Base-by-base conservation (phyloP, 148 eudicot species). In the Nyssa sinensis region DNA sequence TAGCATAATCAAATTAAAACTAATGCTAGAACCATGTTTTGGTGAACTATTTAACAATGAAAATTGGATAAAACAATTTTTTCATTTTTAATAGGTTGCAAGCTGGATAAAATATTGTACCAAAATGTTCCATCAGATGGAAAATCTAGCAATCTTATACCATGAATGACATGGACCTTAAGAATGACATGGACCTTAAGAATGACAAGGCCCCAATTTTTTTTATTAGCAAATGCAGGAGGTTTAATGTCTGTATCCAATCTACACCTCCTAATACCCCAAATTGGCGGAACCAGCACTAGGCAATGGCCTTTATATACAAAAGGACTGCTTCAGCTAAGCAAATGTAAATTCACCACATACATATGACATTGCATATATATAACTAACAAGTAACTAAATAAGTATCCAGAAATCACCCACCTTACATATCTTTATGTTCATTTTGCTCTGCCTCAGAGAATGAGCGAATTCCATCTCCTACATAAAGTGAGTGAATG, bases 391-490 rank as follows among this genome's bases (percentile, higher is more conserved):
- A 17, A 12, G 14, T 33, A 44, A 29, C 57, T 24, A 28, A 61
- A 73, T 1, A 64, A 49, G 65, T n/a, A 78, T 29, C 49, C 57
- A 87, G 59, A 81, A 57, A 74, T 72, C 60, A 94, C 73, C 71
- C 62, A 94, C 98, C 96, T 91, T 93, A 73, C 98, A 92, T 62
- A 95, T 92, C 84, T 91, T 95, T 79, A 95, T 86, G 81, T 85
- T 92, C 32, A 88, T 97, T 90, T 95, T 95, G 88, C 91, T 90
- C 82, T 86, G 94, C 91, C 97, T 90, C 73, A 92, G 76, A 65
- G 97, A 83, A 84, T 95, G 99, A 27, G 99, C 99, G 84, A 92
- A 95, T 81, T 95, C 99, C 99, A 95, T 95, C 82, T 95, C 99
- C 97, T 94, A 75, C 69, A 16, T 24, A 21, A 39, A 14, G 44